Conservation (phyloP, 768 basidiomycete species). For the Pleurotus citrinopileatus region DNA sequence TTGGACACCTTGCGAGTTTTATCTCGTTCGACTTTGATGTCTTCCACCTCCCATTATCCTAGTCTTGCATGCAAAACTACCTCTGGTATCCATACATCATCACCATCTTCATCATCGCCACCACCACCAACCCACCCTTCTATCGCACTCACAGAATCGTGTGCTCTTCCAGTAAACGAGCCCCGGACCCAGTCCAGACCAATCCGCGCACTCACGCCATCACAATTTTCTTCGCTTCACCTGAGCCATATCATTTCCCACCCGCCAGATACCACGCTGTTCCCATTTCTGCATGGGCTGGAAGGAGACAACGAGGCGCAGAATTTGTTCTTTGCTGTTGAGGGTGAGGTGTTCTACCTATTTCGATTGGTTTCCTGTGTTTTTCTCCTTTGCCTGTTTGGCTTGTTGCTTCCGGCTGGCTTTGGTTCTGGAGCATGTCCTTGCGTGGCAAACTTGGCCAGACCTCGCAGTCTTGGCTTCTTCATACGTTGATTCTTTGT, state of each 20-base stretch:
- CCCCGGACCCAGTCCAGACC: too few relatives aligned
- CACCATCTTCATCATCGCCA: not conserved
- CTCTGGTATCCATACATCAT: not conserved
- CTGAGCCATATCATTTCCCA: conserved; percentile 63
- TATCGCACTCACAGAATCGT: not conserved
- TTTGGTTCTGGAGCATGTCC: too few relatives aligned
- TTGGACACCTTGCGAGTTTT: conserved; percentile 23
- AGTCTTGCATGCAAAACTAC: not conserved
- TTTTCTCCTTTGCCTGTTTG: too few relatives aligned
- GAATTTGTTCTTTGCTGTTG: conserved; percentile 70
- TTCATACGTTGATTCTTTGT: too few relatives aligned
- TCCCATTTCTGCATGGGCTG: conserved; percentile 87
- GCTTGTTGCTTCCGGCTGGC: too few relatives aligned
- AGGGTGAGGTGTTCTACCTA: conserved; percentile 20
- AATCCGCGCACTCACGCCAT: conserved; percentile 32
- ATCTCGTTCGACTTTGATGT: too few relatives aligned
- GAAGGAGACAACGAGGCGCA: conserved; percentile 80
- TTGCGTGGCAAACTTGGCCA: too few relatives aligned
- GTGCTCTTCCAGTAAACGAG: too few relatives aligned
- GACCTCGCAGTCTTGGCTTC: too few relatives aligned
- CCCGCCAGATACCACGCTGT: conserved; percentile 77
- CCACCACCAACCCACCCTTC: conserved; percentile 6
- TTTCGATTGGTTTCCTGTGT: conserved; percentile 4
- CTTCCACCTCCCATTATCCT: conserved; percentile 3
- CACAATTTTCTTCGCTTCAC: conserved; percentile 59